These are phyloP conservation scores for Blastobotrys parvus DNA, from an alignment of 805 yeast genomes.

Conservation along the genomic window DNA sequence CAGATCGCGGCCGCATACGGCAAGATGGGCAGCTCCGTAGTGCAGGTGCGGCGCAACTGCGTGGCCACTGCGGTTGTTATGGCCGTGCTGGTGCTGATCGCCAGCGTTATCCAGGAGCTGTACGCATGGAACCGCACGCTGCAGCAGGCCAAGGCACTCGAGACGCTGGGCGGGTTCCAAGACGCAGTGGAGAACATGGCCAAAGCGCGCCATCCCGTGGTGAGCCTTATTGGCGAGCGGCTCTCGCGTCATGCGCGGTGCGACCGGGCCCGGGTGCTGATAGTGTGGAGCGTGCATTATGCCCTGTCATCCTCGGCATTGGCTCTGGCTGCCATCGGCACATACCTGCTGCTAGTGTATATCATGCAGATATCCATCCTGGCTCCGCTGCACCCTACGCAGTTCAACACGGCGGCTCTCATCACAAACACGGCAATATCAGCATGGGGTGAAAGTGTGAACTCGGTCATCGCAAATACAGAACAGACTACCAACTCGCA, in stretches of 20 bases:
- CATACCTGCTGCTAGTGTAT: neutral
- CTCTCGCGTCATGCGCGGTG: no score
- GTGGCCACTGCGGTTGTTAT: no score
- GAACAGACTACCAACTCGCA: neutral
- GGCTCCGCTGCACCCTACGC: neutral
- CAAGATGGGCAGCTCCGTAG: no score
- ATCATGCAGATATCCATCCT: neutral
- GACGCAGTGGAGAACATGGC: constrained; percentile 12
- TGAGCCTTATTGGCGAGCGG: constrained; percentile 1
- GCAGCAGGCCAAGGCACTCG: constrained; percentile 6
- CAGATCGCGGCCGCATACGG: no score
- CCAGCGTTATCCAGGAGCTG: no score
- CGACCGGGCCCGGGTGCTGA: neutral
- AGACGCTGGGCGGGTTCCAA: constrained; percentile 4
- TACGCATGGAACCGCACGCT: constrained; percentile 9
- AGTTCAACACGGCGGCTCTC: no score
- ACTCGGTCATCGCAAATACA: neutral
- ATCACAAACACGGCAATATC: neutral
- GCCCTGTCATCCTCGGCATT: constrained; percentile 5
- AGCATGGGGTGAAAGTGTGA: neutral
- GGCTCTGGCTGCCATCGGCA: neutral
- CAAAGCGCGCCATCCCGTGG: constrained; percentile 6
- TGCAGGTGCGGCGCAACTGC: no score
- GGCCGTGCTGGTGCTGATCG: no score
- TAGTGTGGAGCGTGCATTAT: constrained; percentile 10